These are phyloP conservation scores for Nymphaea colorata DNA, from an alignment of 164 flowering plant species.

Conservation along the genomic window DNA sequence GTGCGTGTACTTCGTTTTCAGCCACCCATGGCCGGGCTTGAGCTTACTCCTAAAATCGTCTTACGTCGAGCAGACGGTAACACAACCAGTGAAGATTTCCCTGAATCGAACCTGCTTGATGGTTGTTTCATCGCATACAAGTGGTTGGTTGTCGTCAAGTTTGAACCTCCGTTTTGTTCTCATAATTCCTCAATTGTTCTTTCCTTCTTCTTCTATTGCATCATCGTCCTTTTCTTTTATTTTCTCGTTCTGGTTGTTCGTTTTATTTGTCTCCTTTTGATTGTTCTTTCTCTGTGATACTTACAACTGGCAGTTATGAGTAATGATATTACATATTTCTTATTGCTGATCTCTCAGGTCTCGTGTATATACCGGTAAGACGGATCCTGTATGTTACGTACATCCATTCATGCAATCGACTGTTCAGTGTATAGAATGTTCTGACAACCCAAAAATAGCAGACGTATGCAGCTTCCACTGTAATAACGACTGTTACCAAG, in stretches of 20 bases:
- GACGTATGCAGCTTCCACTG: conserved; percentile 89
- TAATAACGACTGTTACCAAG: conserved; percentile 69
- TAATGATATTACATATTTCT: background rate
- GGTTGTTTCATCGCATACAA: conserved; percentile 82
- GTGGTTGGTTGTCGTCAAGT: conserved; percentile 37
- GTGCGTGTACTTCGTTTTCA: conserved; percentile 92
- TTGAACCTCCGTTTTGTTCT: background rate
- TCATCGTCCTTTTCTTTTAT: background rate
- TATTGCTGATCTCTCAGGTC: conserved; percentile 39
- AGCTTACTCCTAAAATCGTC: conserved; percentile 88
- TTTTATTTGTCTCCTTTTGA: background rate
- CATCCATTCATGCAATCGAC: conserved; percentile 96
- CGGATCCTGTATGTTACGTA: conserved; percentile 76
- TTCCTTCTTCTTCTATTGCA: background rate
- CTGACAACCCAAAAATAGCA: conserved; percentile 60
- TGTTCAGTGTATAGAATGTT: conserved; percentile 82
- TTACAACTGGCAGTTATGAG: background rate
- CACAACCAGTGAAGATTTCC: conserved; percentile 58
- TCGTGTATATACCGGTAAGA: conserved; percentile 84
- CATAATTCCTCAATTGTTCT: background rate
- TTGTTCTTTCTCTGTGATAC: background rate
- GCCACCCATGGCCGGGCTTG: conserved; percentile 95
- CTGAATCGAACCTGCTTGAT: conserved; percentile 66
- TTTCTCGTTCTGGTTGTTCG: background rate
- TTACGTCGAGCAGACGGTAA: conserved; percentile 56